Base-by-base conservation (phyloP, 176 grass and related monocot species). In the Secale cereale region DNA sequence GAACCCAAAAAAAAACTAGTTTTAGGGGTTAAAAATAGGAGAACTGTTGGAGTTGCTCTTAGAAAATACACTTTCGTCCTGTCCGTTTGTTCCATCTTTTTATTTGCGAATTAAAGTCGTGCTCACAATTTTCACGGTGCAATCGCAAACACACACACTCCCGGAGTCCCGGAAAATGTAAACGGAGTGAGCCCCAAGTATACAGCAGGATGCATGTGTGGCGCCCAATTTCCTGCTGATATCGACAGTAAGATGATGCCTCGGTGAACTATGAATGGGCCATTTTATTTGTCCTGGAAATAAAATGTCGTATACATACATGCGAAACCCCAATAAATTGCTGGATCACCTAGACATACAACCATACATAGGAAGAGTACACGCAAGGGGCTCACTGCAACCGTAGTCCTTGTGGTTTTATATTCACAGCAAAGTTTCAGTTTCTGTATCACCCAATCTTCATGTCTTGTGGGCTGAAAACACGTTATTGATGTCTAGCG, bases 391-490 rank as follows among this genome's bases (percentile, higher is more conserved):
- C 50, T 62, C 60, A 11, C 75, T 76, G 62, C 29, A 57, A 57
- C 19, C 7, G 52, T 22, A 76, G 86, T 46, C 37, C 20, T 79
- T 78, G 77, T 41, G 33, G 41, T 83, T 57, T 41, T 50, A 29
- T 87, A 91, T 91, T 71, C 85, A 91, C 77, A 85, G 4, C 35
- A 80, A 31, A 36, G 81, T 63, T 76, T 69, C 29, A 61, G 36
- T 83, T 78, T 29, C 59, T 69, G 81, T 87, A 59, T 61, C 29
- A 43, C 28, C 57, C 27, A 10, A 80, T 85, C 78, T 76, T 89
- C 82, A 16, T 57, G 78, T 87, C 82, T 8, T 57, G 59, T 46
- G 32, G 71, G 81, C 22, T 67, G 60, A 70, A 77, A 75, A 64
- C 74, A 70, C 65, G n/a, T 90, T 91, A 87, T 85, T 85, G 19